Percentiles rank a stretch among this genome's conserved stretches.
These are phyloP conservation scores for Suillus bovinus DNA, from an alignment of 768 basidiomycete species.

Conservation along the genomic window DNA sequence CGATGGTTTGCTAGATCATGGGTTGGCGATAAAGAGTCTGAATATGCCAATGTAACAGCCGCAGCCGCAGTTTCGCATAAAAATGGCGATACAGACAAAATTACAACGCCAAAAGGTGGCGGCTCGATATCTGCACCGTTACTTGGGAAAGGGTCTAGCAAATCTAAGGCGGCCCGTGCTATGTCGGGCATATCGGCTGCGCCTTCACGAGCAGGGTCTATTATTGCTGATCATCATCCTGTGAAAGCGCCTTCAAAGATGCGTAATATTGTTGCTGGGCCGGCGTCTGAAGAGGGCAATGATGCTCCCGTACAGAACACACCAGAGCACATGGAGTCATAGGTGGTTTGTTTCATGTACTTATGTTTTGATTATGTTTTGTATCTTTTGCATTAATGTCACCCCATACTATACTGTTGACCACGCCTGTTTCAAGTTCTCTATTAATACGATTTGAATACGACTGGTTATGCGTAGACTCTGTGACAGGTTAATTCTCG, in stretches of 20 bases:
- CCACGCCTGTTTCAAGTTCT: neutral
- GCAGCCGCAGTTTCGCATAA: constrained; percentile 30
- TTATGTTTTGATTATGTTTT: constrained; percentile 9
- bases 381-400: constrained; percentile 4
- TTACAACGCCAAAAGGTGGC: constrained; percentile 37
- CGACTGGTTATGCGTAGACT: neutral
- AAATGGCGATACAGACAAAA: constrained; percentile 28
- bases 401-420: neutral
- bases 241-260: constrained; percentile 63
- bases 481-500: neutral
- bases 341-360: neutral
- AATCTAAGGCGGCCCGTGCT: constrained; percentile 38
- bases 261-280: constrained; percentile 58
- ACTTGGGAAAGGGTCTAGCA: constrained; percentile 39
- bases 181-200: constrained; percentile 48
- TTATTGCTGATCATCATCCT: constrained; percentile 44
- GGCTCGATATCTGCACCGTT: constrained; percentile 50
- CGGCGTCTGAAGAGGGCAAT: constrained; percentile 49
- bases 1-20: constrained; percentile 80
- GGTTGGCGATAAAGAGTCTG: constrained; percentile 83
- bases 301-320: constrained; percentile 39
- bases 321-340: constrained; percentile 24
- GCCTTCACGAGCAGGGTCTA: constrained; percentile 60
- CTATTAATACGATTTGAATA: neutral
- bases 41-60: constrained; percentile 46